A percentile compares a stretch with the other conserved stretches of the same genome.
phyloP scores from a whole-genome alignment of 2,329 filamentous ascomycete species.

The Gnomoniopsis smithogilvyi region DNA sequence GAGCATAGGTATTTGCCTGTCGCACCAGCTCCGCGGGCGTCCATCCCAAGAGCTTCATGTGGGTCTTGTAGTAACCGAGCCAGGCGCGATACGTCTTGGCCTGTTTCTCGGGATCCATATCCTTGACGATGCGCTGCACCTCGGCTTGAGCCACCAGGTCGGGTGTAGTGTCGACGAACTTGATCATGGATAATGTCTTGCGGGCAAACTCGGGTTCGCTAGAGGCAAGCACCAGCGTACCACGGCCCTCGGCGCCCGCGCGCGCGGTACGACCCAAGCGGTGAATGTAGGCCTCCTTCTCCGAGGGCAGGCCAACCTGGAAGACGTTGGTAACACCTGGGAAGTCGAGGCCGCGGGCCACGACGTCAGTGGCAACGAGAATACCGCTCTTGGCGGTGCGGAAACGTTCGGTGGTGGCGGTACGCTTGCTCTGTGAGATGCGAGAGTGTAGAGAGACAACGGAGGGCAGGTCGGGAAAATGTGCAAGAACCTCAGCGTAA shows the following conservation, averaged over 20 bases:
- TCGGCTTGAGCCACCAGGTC: constrained; percentile 41
- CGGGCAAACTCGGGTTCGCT: constrained; percentile 49
- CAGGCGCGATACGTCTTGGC: constrained; percentile 53
- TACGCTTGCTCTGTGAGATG: constrained; percentile 48
- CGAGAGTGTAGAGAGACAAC: constrained; percentile 48
- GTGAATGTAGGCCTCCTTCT: constrained; percentile 64
- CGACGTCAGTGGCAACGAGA: constrained; percentile 67
- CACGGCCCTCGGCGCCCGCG: constrained; percentile 61
- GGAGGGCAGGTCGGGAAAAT: constrained; percentile 37
- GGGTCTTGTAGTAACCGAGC: constrained; percentile 54
- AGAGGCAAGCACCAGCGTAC: constrained; percentile 55
- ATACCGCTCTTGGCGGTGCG: constrained; percentile 51
- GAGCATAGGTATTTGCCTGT: constrained; percentile 49
- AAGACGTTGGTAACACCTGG: constrained; percentile 66
- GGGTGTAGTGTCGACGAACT: constrained; percentile 43
- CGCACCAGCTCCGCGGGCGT: constrained; percentile 42
- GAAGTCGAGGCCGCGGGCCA: constrained; percentile 71
- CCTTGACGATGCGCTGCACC: constrained; percentile 33
- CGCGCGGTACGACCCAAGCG: constrained; percentile 65
- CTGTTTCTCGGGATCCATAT: constrained; percentile 42
- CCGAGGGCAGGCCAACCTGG: constrained; percentile 57
- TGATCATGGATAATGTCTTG: constrained; percentile 51
- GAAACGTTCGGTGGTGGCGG: constrained; percentile 58
- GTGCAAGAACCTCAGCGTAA: constrained; percentile 43
- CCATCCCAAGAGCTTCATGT: constrained; percentile 42